A percentile compares a stretch with the other conserved stretches of the same genome.
Conservation (phyloP, 768 basidiomycete genomes). For the Pisolithus microcarpus region DNA sequence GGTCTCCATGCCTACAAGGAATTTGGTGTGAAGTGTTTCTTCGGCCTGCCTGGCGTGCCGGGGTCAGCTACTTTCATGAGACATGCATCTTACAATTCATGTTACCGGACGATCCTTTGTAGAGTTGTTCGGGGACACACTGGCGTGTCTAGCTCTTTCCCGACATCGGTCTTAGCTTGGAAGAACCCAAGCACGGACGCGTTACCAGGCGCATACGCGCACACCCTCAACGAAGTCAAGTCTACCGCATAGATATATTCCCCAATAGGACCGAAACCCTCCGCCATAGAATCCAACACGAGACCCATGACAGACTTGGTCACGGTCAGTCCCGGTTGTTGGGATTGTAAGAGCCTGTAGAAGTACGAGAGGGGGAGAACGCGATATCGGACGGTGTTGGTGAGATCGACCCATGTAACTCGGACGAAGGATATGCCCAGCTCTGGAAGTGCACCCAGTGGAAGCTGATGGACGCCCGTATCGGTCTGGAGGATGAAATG, state of each 20-base stretch:
- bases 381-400: constrained; percentile 53
- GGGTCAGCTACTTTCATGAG: background rate
- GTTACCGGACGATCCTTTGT: constrained; percentile 42
- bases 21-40: constrained; percentile 32
- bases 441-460: background rate
- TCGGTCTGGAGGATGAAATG: background rate
- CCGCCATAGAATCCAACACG: constrained; percentile 37
- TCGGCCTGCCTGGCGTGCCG: constrained; percentile 26
- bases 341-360: constrained; percentile 39
- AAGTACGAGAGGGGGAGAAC: constrained; percentile 46
- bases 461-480: background rate
- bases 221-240: constrained; percentile 42
- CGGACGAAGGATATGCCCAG: constrained; percentile 39
- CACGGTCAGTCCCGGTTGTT: constrained; percentile 48
- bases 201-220: constrained; percentile 54
- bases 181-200: constrained; percentile 63
- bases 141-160: constrained; percentile 35
- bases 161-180: constrained; percentile 45
- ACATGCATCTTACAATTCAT: constrained; percentile 11
- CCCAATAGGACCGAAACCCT: constrained; percentile 47
- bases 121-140: constrained; percentile 57
- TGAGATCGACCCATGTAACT: constrained; percentile 59
- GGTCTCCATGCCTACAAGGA: constrained; percentile 61
- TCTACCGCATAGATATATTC: constrained; percentile 60
- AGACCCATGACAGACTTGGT: constrained; percentile 44